Conservation (phyloP, 1,284 basidiomycete species). For the Apiotrichum siamense region DNA sequence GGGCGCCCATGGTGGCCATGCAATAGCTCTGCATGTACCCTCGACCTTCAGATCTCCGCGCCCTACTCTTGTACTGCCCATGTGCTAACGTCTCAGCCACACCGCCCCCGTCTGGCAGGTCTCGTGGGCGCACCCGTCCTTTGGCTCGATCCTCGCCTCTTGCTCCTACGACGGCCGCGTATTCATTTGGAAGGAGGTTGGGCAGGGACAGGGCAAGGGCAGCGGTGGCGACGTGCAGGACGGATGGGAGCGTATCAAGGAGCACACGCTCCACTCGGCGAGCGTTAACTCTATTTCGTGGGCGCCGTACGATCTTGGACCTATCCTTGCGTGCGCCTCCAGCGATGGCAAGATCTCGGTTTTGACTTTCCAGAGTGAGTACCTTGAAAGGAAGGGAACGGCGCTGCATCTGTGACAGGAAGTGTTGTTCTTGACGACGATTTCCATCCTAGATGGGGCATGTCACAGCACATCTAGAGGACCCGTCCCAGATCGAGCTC, state of each 20-base stretch:
- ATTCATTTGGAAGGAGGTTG: slow-evolving; percentile 89
- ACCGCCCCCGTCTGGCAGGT: slow-evolving; percentile 98
- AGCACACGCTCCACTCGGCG: slow-evolving; percentile 88
- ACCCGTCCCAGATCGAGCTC: too few relatives aligned
- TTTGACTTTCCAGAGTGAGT: slow-evolving; percentile 88
- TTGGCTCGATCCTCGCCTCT: slow-evolving; percentile 90
- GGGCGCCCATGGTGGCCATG: too few relatives aligned
- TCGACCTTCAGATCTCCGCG: too few relatives aligned
- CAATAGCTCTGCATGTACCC: too few relatives aligned
- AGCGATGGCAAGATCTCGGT: slow-evolving; percentile 97
- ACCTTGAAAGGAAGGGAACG: background rate
- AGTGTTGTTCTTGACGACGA: background rate
- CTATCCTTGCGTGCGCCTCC: slow-evolving; percentile 94
- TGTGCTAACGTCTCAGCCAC: slow-evolving; percentile 53
- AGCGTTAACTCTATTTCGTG: slow-evolving; percentile 95
- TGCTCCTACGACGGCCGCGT: slow-evolving; percentile 98
- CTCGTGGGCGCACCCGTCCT: slow-evolving; percentile 97
- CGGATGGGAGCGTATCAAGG: slow-evolving; percentile 90
- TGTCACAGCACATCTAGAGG: too few relatives aligned
- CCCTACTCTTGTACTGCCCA: too few relatives aligned
- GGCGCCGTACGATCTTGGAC: slow-evolving; percentile 95
- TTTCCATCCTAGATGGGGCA: background rate
- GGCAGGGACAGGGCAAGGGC: slow-evolving; percentile 37
- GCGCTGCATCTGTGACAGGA: background rate
- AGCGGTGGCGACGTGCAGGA: slow-evolving; percentile 48